phyloP scores from a whole-genome alignment of 2,329 filamentous ascomycete species.

The Helotiales sp. region DNA sequence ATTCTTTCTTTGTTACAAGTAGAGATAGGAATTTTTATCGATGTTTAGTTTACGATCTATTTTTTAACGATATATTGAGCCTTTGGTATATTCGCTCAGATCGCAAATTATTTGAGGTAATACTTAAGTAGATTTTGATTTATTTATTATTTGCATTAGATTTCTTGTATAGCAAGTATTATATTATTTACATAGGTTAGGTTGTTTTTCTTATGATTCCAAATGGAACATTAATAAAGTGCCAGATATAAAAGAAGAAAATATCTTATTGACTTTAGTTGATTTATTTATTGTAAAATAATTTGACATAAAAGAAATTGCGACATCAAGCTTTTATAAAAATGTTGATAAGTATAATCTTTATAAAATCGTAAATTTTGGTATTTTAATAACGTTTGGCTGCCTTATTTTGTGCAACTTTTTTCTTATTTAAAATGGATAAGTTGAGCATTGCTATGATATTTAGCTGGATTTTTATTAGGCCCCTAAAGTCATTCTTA shows the following conservation, averaged over 20 bases:
- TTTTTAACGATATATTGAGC: slow-evolving; percentile 32
- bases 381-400: slow-evolving; percentile 35
- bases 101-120: slow-evolving; percentile 24
- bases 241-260: slow-evolving; percentile 36
- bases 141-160: slow-evolving; percentile 93
- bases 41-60: slow-evolving; percentile 34
- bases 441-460: slow-evolving; percentile 33
- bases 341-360: slow-evolving; percentile 31
- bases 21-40: slow-evolving; percentile 31
- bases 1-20: slow-evolving; percentile 34
- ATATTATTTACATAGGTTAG: slow-evolving; percentile 91
- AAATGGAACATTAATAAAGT: slow-evolving; percentile 31
- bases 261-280: slow-evolving; percentile 32
- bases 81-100: slow-evolving; percentile 27
- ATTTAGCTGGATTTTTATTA: slow-evolving; percentile 38
- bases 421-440: slow-evolving; percentile 32
- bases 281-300: slow-evolving; percentile 34
- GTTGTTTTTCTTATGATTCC: slow-evolving; percentile 21
- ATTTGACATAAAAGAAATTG: slow-evolving; percentile 35
- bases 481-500: slow-evolving; percentile 47
- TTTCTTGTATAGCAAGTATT: slow-evolving; percentile 94
- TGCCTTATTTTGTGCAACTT: slow-evolving; percentile 37
- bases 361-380: slow-evolving; percentile 34
- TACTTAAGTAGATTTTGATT: slow-evolving; percentile 97
- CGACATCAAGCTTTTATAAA: slow-evolving; percentile 28